Conservation (phyloP, 2,329 filamentous ascomycete genomes). For the Aureobasidium zeae region DNA sequence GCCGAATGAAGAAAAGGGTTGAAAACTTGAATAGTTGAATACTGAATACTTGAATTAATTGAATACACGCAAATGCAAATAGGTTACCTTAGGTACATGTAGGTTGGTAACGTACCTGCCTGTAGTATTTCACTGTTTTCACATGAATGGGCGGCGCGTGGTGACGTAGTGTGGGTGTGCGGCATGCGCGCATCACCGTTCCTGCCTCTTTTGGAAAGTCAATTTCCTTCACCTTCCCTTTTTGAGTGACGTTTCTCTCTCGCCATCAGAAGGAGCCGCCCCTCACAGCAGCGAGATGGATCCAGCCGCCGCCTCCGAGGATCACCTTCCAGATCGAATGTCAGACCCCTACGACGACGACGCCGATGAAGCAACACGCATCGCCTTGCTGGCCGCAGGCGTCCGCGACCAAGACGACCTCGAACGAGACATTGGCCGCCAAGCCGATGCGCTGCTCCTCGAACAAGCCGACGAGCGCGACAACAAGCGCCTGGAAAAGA, state of each 20-base stretch:
- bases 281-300: not conserved
- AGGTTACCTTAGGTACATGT: too few species aligned
- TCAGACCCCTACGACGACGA: conserved; percentile 21
- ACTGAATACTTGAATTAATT: too few species aligned
- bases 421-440: conserved; percentile 70
- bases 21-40: too few species aligned
- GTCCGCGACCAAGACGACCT: conserved; percentile 82
- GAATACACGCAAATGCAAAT: too few species aligned
- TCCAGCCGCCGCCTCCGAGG: not conserved
- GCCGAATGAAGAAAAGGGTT: too few species aligned
- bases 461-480: conserved; percentile 57
- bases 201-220: conserved; percentile 3
- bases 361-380: conserved; percentile 34
- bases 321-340: too few species aligned
- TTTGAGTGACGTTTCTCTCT: too few species aligned
- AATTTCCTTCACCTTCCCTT: not conserved
- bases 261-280: not conserved
- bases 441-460: conserved; percentile 52
- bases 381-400: conserved; percentile 29
- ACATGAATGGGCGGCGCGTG: too few species aligned
- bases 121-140: too few species aligned
- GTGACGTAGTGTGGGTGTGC: conserved; percentile 3
- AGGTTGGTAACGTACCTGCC: too few species aligned
- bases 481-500: conserved; percentile 52
- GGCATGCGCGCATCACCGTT: conserved; percentile 10